Base-by-base conservation (phyloP, 306 rosid species). In the Trifolium pratense region DNA sequence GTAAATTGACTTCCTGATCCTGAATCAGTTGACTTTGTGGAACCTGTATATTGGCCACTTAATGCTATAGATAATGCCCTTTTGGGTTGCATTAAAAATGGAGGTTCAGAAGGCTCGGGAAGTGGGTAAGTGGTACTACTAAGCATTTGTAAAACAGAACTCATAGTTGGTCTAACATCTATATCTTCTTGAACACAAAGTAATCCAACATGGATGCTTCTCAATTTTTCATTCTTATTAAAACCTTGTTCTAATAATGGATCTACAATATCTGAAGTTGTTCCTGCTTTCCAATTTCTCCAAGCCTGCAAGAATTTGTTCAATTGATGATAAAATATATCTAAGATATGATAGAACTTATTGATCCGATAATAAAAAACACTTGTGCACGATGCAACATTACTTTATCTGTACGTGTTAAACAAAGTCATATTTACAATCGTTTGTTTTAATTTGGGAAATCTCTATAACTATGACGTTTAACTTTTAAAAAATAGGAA, bases 121-220 rank as follows among this genome's bases (percentile, higher is more conserved):
- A 85, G 84, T 29, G 80, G 62, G 10, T 49, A n/a, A 6, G 86
- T 78, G 58, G 23, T 7, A 51, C 88, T 82, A 15, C 26, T 78
- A 21, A 84, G 84, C 86, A 81, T 89, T 21, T 81, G 68, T 45
- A 65, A 48, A 17, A 89, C 74, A 0, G 85, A 17, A 60, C 75
- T 7, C 89, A 89, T 83, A 10, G 84, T 83, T 66, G 90, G 95
- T 69, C 91, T 82, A 9, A 68, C 61, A 43, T 0, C 57, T 59
- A 26, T 17, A 36, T 83, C 77, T 53, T 85, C 92, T 81, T 85
- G 92, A 51, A 81, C 81, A 66, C 89, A 88, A 0, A 88, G 76
- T 18, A 90, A 65, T 1, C 90, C 96, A 14, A 90, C 71, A 52
- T 87, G 92, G 48, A 90, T 81, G 76, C 89, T 84, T 82, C 87